Conservation (phyloP, 371 early-diverging fungal species). For the Mucor saturninus region DNA sequence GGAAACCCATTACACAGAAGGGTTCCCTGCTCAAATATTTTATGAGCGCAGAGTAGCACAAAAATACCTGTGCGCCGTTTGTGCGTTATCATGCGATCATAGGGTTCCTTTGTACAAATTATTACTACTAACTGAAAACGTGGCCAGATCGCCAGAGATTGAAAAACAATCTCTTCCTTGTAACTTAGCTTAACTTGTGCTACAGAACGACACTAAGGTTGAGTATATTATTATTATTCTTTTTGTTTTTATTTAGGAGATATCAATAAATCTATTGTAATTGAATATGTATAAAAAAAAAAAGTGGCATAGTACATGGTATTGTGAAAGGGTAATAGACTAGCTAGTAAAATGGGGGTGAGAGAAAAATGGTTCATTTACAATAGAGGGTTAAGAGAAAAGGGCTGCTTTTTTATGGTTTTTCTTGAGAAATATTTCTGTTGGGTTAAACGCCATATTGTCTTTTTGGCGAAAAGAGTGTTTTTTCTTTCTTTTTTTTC, state of each 20-base stretch:
- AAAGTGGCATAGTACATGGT: slow-evolving; percentile 4
- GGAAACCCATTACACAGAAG: neutral
- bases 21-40: slow-evolving; percentile 6
- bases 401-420: slow-evolving; percentile 1
- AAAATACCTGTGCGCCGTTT: slow-evolving; percentile 22
- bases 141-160: slow-evolving; percentile 33
- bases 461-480: neutral
- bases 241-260: slow-evolving; percentile 5
- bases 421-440: neutral
- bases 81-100: slow-evolving; percentile 31
- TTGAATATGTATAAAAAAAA: slow-evolving; percentile 11
- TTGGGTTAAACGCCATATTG: neutral
- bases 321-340: slow-evolving; percentile 8
- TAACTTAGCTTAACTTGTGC: neutral
- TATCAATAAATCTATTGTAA: slow-evolving; percentile 16
- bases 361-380: slow-evolving; percentile 12
- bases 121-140: slow-evolving; percentile 14
- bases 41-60: slow-evolving; percentile 13
- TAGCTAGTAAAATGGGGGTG: slow-evolving; percentile 1
- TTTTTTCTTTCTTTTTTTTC: neutral
- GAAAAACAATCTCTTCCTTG: neutral
- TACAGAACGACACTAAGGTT: neutral
- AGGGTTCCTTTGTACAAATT: slow-evolving; percentile 5
- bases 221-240: slow-evolving; percentile 10
- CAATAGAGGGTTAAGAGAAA: slow-evolving; percentile 5